Conservation (phyloP, 768 basidiomycete genomes). For the Megacollybia marginata region DNA sequence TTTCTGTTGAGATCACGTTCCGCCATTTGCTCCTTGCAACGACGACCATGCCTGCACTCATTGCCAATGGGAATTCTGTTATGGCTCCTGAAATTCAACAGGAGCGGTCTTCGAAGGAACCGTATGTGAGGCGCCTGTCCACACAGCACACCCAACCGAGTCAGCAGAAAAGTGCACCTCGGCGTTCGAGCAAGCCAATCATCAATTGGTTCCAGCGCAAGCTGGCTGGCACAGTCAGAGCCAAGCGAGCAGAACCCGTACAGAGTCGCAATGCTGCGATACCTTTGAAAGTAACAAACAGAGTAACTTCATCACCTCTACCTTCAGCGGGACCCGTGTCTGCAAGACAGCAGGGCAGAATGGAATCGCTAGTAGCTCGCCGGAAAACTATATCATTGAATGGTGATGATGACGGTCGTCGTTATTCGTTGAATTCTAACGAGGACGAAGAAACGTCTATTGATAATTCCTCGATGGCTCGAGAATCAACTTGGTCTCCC, state of each 20-base stretch:
- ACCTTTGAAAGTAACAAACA: constrained; percentile 27
- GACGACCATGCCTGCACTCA: constrained; percentile 1
- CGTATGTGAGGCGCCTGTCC: background rate
- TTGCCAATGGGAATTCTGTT: background rate
- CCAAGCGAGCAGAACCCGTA: constrained; percentile 9
- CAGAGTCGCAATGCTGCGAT: constrained; percentile 22
- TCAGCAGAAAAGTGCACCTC: constrained; percentile 55
- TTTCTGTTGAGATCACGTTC: no score
- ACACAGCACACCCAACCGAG: constrained; percentile 22
- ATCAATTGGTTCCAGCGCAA: constrained; percentile 90
- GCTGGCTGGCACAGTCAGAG: constrained; percentile 47
- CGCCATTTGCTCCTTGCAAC: background rate
- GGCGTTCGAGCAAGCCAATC: constrained; percentile 75
- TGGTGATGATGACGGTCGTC: constrained; percentile 41
- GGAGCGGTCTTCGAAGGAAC: background rate
- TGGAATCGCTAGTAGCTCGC: constrained; percentile 25
- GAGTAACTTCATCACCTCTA: constrained; percentile 37
- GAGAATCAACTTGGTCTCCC: constrained; percentile 75
- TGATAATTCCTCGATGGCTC: constrained; percentile 52
- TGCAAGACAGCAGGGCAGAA: constrained; percentile 23
- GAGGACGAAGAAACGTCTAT: constrained; percentile 42
- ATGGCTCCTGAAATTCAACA: background rate
- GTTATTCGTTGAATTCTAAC: constrained; percentile 28
- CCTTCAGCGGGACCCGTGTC: constrained; percentile 19
- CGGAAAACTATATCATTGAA: constrained; percentile 62